Percentiles rank a stretch among this genome's conserved stretches.
phyloP scores from a whole-genome alignment of 176 grass and related monocot genomes.

The Oryza glaberrima region DNA sequence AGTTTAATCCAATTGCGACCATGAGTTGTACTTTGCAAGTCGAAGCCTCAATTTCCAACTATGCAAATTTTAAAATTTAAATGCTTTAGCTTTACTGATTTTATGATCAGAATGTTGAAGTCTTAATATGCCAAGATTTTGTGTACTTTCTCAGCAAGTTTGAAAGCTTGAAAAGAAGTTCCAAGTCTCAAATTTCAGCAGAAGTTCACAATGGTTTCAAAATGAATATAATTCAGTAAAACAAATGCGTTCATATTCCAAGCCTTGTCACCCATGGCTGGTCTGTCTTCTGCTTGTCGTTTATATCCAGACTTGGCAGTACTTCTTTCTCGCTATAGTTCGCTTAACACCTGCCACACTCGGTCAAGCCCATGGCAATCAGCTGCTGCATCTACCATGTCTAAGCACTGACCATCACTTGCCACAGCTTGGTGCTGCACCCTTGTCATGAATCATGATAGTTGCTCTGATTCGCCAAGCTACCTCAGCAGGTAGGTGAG shows the following conservation, averaged over 20 bases:
- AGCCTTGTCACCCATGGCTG: no score
- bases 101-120: background rate
- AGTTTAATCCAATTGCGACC: background rate
- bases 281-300: no score
- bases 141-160: background rate
- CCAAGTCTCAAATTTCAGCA: background rate
- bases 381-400: no score
- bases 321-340: no score
- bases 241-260: background rate
- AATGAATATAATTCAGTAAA: background rate
- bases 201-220: background rate
- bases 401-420: background rate
- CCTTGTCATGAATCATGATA: background rate
- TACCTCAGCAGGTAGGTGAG: no score
- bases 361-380: no score
- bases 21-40: background rate
- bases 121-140: background rate
- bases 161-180: background rate
- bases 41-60: background rate
- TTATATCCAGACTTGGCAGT: no score
- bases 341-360: no score
- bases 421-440: background rate
- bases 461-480: background rate
- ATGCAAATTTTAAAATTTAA: background rate
- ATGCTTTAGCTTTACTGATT: background rate